Evolutionary conservation across 352 stramenopile genomes (phyloP).

Genomic region (Elongisporangium senticosum): DNA sequence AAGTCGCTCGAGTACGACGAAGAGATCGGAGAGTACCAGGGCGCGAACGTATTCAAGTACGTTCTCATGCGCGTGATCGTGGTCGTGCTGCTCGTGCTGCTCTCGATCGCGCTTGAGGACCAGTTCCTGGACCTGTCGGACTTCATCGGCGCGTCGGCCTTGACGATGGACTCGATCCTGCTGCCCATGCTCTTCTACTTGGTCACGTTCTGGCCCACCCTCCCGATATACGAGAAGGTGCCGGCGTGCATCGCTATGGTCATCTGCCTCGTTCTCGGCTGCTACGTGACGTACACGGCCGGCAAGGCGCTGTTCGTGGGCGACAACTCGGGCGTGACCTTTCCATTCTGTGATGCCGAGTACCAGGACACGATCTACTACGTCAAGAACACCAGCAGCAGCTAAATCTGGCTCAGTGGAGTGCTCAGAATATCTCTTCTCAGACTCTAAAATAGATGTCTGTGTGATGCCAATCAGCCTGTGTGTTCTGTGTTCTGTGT

Average conservation of each 20-base stretch:
- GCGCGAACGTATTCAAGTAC: conserved; percentile 35
- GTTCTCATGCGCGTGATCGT: conserved; percentile 35
- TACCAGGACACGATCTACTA: conserved; percentile 45
- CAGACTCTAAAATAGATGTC: background rate
- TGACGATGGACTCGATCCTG: conserved; percentile 47
- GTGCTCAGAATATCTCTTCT: background rate
- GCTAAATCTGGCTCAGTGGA: conserved; percentile 7
- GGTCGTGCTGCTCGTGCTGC: conserved; percentile 30
- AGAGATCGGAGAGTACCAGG: conserved; percentile 40
- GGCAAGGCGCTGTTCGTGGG: conserved; percentile 9
- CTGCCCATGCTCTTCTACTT: conserved; percentile 54
- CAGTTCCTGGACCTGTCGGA: conserved; percentile 51
- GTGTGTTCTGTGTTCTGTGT: background rate
- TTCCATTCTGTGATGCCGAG: conserved; percentile 51
- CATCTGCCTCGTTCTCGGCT: conserved; percentile 23
- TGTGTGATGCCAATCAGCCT: background rate
- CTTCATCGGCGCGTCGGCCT: conserved; percentile 45
- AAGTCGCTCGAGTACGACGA: conserved; percentile 34
- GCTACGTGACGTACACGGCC: conserved; percentile 14
- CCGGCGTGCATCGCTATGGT: conserved; percentile 29
- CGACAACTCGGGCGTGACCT: conserved; percentile 29
- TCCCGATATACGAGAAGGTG: conserved; percentile 38
- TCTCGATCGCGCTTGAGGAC: conserved; percentile 32
- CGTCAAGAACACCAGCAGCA: conserved; percentile 12
- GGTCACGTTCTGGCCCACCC: conserved; percentile 30